Base-by-base conservation (phyloP, 495 filamentous ascomycete genomes). In the Podospora australis region DNA sequence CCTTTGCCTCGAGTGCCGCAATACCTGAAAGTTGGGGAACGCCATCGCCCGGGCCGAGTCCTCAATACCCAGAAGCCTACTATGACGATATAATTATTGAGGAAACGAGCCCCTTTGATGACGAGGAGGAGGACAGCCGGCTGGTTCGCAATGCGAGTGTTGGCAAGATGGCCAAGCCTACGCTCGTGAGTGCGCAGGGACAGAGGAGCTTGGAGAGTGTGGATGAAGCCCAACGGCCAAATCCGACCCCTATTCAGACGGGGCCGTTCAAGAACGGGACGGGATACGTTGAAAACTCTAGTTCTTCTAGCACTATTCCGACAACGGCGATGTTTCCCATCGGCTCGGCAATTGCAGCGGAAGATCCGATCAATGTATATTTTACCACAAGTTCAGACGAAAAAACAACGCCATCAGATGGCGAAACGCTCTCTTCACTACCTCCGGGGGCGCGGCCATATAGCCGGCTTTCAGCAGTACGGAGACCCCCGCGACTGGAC, bases 91-190 rank as follows among this genome's bases (percentile, higher is more conserved):
- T 68, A 13, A 67, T 72, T 25, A 67, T 62, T 20, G 79, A 80
- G 44, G 77, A 74, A 30, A 62, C 58, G 35, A 45, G 66, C 30
- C 70, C 69, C 8, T 52, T 67, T 35, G 55, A 72, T 16, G 80
- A 82, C 34, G 72, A 80, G 48, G 72, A 68, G 13, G 81, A 87
- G 41, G 74, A 79, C 44, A 77, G 73, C 30, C 70, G 74, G 11
- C 66, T 94, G 6, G 84, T 96, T 5, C 72, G 90, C 55, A 84
- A 80, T 58, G 89, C 85, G 20, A 91, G 87, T 64, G 52, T 90
- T 35, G 87, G 88, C 13, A 84, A 84, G 57, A 75, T 79, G 56
- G 80, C 79, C 6, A 87, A 82, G 53, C 83, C 87, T 6, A 80
- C 84, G 11, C 67, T 92, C 56, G 79, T 86, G 23, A 82, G 72